phyloP scores from a whole-genome alignment of 2,329 filamentous ascomycete genomes.

The Colletotrichum sp. region DNA sequence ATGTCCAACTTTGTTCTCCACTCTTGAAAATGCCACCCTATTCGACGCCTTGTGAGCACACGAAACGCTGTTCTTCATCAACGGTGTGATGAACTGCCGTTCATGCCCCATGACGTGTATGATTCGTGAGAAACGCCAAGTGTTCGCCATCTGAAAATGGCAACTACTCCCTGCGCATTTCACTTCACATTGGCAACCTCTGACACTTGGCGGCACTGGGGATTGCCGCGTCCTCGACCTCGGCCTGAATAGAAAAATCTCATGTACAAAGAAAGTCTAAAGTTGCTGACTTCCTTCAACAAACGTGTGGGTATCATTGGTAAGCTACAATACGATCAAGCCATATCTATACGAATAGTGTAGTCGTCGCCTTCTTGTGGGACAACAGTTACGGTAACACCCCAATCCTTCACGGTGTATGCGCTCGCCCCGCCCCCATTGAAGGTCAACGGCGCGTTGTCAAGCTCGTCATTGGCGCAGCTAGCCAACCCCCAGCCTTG shows the following conservation, averaged over 20 bases:
- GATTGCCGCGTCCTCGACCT: background rate
- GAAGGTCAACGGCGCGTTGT: conserved; percentile 33
- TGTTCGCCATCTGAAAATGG: background rate
- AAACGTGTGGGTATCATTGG: background rate
- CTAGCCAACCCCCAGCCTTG: conserved; percentile 26
- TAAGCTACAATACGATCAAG: background rate
- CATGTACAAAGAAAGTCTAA: background rate
- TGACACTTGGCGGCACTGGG: background rate
- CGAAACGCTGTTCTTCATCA: background rate
- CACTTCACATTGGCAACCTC: background rate
- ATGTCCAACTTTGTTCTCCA: background rate
- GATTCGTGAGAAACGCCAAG: background rate
- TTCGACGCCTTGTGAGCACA: background rate
- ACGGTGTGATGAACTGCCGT: background rate
- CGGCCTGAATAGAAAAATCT: fast-evolving
- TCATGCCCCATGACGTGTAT: background rate
- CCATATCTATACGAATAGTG: background rate
- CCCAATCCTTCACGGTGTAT: background rate
- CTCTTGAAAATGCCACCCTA: background rate
- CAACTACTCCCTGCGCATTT: background rate
- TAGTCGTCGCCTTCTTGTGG: background rate
- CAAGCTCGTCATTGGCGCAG: conserved; percentile 32
- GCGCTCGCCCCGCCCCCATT: background rate
- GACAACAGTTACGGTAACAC: background rate
- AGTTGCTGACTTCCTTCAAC: background rate